A percentile compares a stretch with the other conserved stretches of the same genome.
These are phyloP conservation scores for Aspergillus sclerotialis DNA, from an alignment of 2,329 filamentous ascomycete genomes.

Conservation along the genomic window DNA sequence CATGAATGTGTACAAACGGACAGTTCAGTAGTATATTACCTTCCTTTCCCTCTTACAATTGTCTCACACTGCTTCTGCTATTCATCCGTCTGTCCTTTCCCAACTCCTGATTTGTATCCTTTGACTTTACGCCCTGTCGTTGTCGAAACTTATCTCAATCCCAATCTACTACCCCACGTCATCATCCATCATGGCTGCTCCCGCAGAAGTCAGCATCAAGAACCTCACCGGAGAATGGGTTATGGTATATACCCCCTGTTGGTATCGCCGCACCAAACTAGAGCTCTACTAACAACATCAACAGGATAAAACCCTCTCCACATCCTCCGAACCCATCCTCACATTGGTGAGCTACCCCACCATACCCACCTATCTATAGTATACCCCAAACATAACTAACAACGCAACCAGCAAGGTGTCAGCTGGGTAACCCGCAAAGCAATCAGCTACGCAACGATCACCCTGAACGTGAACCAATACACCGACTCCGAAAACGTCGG, in stretches of 20 bases:
- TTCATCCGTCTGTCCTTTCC: not conserved
- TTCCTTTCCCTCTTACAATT: not conserved
- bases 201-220: slow-evolving; percentile 57
- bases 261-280: not conserved
- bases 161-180: slow-evolving; percentile 9
- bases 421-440: slow-evolving; percentile 67
- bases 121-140: too few species aligned
- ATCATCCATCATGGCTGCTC: slow-evolving; percentile 60
- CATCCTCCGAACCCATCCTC: slow-evolving; percentile 61
- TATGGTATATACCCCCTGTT: slow-evolving; percentile 50
- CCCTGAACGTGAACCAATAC: slow-evolving; percentile 55
- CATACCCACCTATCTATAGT: slow-evolving; percentile 2
- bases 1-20: slow-evolving; percentile 1
- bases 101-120: too few species aligned
- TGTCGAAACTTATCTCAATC: too few species aligned
- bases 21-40: too few species aligned
- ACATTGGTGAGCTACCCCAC: slow-evolving; percentile 41
- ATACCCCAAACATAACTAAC: slow-evolving; percentile 1
- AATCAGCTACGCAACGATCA: slow-evolving; percentile 62
- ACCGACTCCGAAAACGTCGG: slow-evolving; percentile 36
- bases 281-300: slow-evolving; percentile 1
- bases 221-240: slow-evolving; percentile 64
- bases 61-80: not conserved
- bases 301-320: slow-evolving; percentile 70
- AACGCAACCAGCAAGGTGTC: slow-evolving; percentile 52